Conservation (phyloP, 2,329 filamentous ascomycete genomes). For the Colletotrichum sublineola region DNA sequence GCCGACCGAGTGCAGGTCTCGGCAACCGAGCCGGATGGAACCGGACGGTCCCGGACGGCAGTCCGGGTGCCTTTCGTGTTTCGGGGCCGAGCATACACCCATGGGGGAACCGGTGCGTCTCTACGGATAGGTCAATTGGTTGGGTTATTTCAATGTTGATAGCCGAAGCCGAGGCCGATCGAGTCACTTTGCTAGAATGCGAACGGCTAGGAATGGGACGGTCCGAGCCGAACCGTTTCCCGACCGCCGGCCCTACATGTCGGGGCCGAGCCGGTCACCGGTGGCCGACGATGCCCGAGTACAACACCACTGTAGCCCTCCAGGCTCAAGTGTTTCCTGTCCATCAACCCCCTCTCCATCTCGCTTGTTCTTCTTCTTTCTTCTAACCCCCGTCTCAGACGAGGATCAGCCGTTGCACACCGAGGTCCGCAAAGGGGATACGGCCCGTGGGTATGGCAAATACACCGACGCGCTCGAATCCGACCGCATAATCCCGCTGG, state of each 20-base stretch:
- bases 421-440: not conserved
- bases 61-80: not conserved
- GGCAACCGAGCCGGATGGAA: not conserved
- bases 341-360: not conserved
- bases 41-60: not conserved
- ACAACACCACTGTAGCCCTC: not conserved
- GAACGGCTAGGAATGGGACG: not conserved
- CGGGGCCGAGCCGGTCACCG: not conserved
- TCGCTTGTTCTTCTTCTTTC: not conserved
- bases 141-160: not conserved
- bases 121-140: not conserved
- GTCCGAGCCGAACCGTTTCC: not conserved
- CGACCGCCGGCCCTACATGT: not conserved
- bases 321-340: not conserved
- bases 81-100: not conserved
- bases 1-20: not conserved
- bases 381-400: not conserved
- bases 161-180: not conserved
- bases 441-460: not conserved
- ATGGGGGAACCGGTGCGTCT: not conserved
- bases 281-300: not conserved
- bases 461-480: slow-evolving; percentile 7
- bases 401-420: not conserved
- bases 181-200: not conserved
- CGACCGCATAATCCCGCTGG: not conserved